These are phyloP conservation scores for Clavispora phyllophila DNA, from an alignment of 805 yeast species.

Conservation along the genomic window DNA sequence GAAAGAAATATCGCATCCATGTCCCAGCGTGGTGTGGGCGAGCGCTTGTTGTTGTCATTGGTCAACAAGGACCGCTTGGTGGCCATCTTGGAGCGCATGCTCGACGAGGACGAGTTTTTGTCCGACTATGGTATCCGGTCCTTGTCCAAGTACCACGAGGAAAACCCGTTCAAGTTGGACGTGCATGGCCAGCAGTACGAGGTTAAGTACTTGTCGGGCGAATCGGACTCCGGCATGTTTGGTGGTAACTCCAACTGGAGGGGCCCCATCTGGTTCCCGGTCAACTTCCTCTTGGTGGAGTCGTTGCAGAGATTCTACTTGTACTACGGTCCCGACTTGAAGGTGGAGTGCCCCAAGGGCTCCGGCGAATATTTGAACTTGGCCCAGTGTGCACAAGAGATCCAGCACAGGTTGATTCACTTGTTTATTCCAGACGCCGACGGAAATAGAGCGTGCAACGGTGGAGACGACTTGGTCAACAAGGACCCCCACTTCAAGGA, in stretches of 20 bases:
- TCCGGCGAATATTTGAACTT: constrained; percentile 71
- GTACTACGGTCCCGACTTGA: constrained; percentile 81
- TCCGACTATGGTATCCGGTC: constrained; percentile 86
- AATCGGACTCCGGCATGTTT: constrained; percentile 87
- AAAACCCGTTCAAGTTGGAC: constrained; percentile 78
- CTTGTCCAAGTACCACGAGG: constrained; percentile 77
- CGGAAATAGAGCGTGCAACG: constrained; percentile 74
- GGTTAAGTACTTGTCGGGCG: constrained; percentile 79
- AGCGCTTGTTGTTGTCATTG: constrained; percentile 70
- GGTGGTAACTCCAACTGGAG: constrained; percentile 98
- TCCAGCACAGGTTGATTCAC: constrained; percentile 79
- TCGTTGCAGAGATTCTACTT: constrained; percentile 80
- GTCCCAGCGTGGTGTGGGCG: constrained; percentile 75
- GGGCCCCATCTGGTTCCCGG: constrained; percentile 97
- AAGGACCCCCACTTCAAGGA: constrained; percentile 70
- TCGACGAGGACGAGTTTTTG: constrained; percentile 82
- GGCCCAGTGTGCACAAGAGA: constrained; percentile 86
- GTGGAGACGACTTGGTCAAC: constrained; percentile 50
- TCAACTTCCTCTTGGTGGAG: constrained; percentile 79
- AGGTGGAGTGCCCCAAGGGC: constrained; percentile 84
- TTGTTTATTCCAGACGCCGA: constrained; percentile 65
- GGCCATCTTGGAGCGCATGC: constrained; percentile 71
- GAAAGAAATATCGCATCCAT: constrained; percentile 83
- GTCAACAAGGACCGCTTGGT: constrained; percentile 75
- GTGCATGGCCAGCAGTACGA: constrained; percentile 70